Conservation (phyloP, 176 grass and related monocot genomes). For the Chrysopogon serrulatus region DNA sequence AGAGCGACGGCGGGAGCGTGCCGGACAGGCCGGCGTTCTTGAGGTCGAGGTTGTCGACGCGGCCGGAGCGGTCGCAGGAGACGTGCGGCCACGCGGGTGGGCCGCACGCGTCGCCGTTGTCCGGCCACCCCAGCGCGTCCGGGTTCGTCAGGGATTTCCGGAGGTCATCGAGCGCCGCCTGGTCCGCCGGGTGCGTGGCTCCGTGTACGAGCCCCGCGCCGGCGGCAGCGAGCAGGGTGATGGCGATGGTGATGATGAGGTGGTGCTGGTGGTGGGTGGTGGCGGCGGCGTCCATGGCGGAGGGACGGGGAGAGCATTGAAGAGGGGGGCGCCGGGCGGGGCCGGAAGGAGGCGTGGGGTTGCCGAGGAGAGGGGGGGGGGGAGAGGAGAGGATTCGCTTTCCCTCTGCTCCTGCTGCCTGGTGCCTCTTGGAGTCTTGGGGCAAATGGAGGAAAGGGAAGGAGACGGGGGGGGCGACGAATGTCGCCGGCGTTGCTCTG, state of each 20-base stretch:
- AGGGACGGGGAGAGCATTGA: conserved; percentile 30
- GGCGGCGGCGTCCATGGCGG: neutral
- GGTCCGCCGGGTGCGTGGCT: conserved; percentile 48
- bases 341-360: neutral
- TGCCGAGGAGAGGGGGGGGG: neutral
- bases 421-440: too few relatives aligned
- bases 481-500: too few relatives aligned
- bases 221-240: neutral
- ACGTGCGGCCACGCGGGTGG: conserved; percentile 51
- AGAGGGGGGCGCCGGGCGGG: neutral
- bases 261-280: neutral
- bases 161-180: conserved; percentile 47
- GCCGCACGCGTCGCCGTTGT: conserved; percentile 45
- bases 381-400: neutral
- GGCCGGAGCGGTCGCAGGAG: conserved; percentile 49
- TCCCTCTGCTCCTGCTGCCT: neutral
- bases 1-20: conserved; percentile 15
- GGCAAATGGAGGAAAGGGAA: too few relatives aligned
- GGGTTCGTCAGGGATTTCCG: conserved; percentile 46
- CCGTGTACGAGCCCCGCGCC: neutral
- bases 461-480: neutral
- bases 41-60: conserved; percentile 83
- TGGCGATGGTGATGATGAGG: neutral
- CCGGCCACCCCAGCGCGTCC: conserved; percentile 47
- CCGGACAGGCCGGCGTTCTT: conserved; percentile 45